Percentiles rank a stretch among this genome's conserved stretches.
These are phyloP conservation scores for Epichloe gansuensis DNA, from an alignment of 2,329 filamentous ascomycete genomes.

Conservation along the genomic window DNA sequence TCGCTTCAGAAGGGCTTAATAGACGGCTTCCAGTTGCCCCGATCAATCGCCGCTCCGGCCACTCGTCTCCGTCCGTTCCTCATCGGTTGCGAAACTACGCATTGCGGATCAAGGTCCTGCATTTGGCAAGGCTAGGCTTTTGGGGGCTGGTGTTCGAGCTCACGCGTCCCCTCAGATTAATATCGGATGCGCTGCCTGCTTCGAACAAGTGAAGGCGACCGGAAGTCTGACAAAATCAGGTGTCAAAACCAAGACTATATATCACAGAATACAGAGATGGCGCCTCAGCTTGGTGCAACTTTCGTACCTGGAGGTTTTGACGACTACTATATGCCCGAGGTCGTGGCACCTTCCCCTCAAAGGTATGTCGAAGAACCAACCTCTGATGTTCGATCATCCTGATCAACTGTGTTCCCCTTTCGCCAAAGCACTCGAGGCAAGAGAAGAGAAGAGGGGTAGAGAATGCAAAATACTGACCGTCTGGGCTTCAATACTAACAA, in stretches of 20 bases:
- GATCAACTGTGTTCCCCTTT: not conserved
- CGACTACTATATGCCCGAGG: constrained; percentile 50
- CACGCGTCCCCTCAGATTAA: not conserved
- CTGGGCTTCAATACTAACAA: constrained; percentile 26
- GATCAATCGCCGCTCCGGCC: not conserved
- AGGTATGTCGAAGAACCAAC: constrained; percentile 28
- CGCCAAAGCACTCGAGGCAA: not conserved
- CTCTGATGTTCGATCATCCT: not conserved
- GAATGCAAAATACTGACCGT: not conserved
- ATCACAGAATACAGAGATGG: constrained; percentile 14
- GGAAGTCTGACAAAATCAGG: not conserved
- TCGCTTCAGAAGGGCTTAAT: not conserved
- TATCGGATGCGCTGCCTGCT: not conserved
- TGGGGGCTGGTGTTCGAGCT: not conserved
- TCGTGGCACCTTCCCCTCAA: constrained; percentile 45
- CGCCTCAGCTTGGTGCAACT: constrained; percentile 35
- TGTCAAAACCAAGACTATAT: constrained; percentile 8
- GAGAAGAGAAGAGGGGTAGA: not conserved
- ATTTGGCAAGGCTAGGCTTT: not conserved
- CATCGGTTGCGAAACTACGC: not conserved
- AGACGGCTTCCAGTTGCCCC: not conserved
- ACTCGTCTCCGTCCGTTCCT: not conserved
- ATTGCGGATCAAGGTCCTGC: not conserved
- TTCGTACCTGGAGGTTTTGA: constrained; percentile 47
- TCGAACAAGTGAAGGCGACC: not conserved